Evolutionary conservation across 2,329 filamentous ascomycete species (phyloP).

Genomic region (Colletotrichum sp.): DNA sequence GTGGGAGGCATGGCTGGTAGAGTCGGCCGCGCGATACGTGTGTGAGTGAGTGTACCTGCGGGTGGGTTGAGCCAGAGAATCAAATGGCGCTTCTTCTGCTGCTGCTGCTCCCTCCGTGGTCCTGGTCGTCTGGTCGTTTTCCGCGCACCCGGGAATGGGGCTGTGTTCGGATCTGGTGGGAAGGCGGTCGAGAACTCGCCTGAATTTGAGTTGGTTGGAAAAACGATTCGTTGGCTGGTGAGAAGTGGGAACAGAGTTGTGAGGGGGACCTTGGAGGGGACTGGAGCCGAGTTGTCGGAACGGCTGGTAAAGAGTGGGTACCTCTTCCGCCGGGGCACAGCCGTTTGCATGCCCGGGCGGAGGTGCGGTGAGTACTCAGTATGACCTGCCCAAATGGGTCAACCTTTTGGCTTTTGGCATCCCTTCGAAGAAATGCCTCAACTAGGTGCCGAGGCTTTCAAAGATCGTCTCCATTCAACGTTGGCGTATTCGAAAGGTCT

Average conservation of each 20-base stretch:
- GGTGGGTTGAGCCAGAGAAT: neutral
- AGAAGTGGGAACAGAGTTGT: neutral
- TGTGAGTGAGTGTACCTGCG: neutral
- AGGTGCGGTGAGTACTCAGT: neutral
- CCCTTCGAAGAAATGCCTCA: neutral
- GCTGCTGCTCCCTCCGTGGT: neutral
- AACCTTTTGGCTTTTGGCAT: neutral
- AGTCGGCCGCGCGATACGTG: neutral
- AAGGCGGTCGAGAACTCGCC: neutral
- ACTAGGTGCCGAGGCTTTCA: neutral
- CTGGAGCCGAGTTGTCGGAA: conserved; percentile 11
- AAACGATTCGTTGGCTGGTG: neutral
- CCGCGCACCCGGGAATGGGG: neutral
- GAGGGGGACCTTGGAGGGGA: neutral
- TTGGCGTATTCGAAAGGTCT: neutral
- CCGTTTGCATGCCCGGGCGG: neutral
- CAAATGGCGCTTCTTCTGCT: neutral
- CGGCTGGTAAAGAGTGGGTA: neutral
- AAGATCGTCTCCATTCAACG: neutral
- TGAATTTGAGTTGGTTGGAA: neutral
- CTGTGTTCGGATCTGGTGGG: neutral
- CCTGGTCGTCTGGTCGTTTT: neutral
- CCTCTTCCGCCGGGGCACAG: neutral
- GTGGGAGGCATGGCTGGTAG: conserved; percentile 45
- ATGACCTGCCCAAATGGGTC: neutral